phyloP scores from a whole-genome alignment of 1,139 yeast genomes.

The Blastobotrys illinoisensis region DNA sequence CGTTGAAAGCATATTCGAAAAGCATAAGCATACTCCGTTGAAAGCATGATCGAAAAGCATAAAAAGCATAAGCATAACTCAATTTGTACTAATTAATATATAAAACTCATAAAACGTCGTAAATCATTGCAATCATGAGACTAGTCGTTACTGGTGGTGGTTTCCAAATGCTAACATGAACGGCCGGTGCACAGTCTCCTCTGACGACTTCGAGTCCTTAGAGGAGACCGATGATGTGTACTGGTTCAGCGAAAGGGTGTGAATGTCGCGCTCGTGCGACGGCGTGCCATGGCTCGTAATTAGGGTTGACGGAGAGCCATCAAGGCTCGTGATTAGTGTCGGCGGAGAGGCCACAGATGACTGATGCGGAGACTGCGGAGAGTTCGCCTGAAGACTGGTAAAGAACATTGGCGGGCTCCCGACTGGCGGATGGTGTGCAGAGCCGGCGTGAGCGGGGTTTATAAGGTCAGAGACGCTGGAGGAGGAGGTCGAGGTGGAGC shows the following conservation, averaged over 20 bases:
- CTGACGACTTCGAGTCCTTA: background rate
- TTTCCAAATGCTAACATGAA: background rate
- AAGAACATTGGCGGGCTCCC: background rate
- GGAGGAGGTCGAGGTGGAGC: constrained; percentile 10
- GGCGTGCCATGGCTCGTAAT: background rate
- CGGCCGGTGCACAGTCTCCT: background rate
- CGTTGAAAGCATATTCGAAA: too few species aligned
- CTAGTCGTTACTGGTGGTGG: background rate
- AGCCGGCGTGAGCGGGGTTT: background rate
- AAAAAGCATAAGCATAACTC: too few species aligned
- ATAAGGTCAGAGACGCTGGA: constrained; percentile 11
- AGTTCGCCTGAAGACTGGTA: background rate
- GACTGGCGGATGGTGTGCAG: background rate
- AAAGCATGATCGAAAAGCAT: too few species aligned
- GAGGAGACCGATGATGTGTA: background rate
- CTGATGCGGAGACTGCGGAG: background rate
- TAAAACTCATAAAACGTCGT: background rate
- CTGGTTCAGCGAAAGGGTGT: background rate
- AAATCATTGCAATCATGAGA: background rate
- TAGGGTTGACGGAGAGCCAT: background rate
- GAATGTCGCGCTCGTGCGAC: background rate
- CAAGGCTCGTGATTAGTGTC: background rate
- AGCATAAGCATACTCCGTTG: too few species aligned
- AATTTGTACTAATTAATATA: too few species aligned
- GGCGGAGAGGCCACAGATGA: background rate